Evolutionary conservation across 441 rosid species (phyloP), one percentile per base, ranked within the genome.

Genomic region (Gossypium gossypioides): DNA sequence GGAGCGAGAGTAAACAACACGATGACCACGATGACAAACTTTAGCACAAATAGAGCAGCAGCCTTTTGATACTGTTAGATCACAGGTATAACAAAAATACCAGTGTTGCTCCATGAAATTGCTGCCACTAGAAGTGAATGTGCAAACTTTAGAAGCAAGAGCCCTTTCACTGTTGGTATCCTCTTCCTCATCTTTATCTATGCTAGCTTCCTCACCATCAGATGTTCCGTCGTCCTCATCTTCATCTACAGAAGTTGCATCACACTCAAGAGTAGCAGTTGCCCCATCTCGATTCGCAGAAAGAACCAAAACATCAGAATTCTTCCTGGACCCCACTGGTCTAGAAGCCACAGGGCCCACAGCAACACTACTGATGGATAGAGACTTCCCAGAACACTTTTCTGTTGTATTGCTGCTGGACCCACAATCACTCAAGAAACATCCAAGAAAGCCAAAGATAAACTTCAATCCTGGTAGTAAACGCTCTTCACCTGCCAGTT

Each of bases 141-240:
- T 96, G 81, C 99, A 96, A 70, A 96, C 98, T 81, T 92, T 90
- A 62, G 98, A 91, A 64, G 99, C 98, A 73, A 96, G 97, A 66
- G 83, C 89, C 82, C 86, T 90, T 83, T 96, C 99, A 81, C 96
- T 91, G 80, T 86, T 91, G 71, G 86, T 81, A 80, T 96, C 99
- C 51, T 91, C 99, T 74, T 96, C 99, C 65, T 94, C 99, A 81
- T 94, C 99, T 81, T 94, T 96, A 81, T 94, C 99, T 60, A 96
- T 81, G 89, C 99, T 96, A 78, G 97, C 96, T 60, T 86, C 90
- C 85, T 96, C 99, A 78, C 99, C 98, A 83, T 96, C 99, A 80
- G 99, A 96, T 80, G 99, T 94, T 74, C 97, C 99, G 76, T 96
- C 99, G 84, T 96, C 99, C 81, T 96, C 99, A 79, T 96, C 99